A percentile compares a stretch with the other conserved stretches of the same genome.
Evolutionary conservation across 768 basidiomycete genomes (phyloP).

Genomic region (Albatrellus ellisii): DNA sequence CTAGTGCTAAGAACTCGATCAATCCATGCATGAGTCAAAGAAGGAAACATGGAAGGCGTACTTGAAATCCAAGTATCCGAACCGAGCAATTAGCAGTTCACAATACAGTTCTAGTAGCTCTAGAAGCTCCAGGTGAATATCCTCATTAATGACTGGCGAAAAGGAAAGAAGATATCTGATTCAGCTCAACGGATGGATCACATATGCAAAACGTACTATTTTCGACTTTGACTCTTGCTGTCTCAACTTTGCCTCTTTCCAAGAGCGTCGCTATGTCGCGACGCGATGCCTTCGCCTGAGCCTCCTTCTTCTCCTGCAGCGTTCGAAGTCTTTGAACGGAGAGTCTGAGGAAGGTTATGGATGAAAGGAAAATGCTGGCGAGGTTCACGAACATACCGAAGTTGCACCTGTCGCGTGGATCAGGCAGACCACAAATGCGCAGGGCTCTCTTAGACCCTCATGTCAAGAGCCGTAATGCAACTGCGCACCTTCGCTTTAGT

Average conservation of each 20-base stretch:
- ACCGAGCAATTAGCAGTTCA: slow-evolving; percentile 86
- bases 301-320: slow-evolving; percentile 86
- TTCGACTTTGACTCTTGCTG: slow-evolving; percentile 77
- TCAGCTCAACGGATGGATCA: slow-evolving; percentile 5
- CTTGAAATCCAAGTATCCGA: slow-evolving; percentile 85
- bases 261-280: slow-evolving; percentile 73
- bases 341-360: slow-evolving; percentile 32
- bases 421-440: too few relatives aligned
- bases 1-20: slow-evolving; percentile 33
- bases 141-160: slow-evolving; percentile 63
- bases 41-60: slow-evolving; percentile 3
- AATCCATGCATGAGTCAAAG: neutral
- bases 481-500: slow-evolving; percentile 42
- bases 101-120: slow-evolving; percentile 92
- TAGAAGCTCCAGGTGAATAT: slow-evolving; percentile 74
- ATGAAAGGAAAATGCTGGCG: slow-evolving; percentile 8
- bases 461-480: neutral
- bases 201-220: slow-evolving; percentile 34
- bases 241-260: slow-evolving; percentile 73
- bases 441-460: slow-evolving; percentile 1
- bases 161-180: slow-evolving; percentile 2
- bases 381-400: slow-evolving; percentile 24
- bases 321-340: slow-evolving; percentile 79
- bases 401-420: slow-evolving; percentile 29
- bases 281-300: slow-evolving; percentile 60